phyloP scores from a whole-genome alignment of 2,329 filamentous ascomycete species.

The Calycina marina region DNA sequence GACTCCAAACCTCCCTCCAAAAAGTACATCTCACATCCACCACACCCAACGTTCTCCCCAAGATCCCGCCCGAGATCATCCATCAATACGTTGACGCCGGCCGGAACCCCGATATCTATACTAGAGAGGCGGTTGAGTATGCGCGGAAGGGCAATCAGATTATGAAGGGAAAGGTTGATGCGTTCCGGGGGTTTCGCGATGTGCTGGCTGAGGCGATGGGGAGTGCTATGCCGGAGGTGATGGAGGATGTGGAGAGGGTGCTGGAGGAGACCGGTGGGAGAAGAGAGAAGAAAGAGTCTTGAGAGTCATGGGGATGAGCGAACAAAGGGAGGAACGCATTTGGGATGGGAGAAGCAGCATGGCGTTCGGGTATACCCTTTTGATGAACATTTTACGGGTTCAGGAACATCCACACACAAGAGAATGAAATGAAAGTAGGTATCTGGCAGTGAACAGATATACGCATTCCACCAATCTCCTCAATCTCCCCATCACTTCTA shows the following conservation, averaged over 20 bases:
- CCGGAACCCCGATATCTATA: slow-evolving; percentile 62
- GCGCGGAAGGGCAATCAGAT: slow-evolving; percentile 52
- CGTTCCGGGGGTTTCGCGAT: slow-evolving; percentile 47
- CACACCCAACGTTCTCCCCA: slow-evolving; percentile 29
- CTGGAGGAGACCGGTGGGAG: slow-evolving; percentile 16
- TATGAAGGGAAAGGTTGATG: slow-evolving; percentile 47
- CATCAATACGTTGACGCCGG: slow-evolving; percentile 58
- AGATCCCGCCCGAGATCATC: slow-evolving; percentile 46
- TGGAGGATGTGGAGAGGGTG: slow-evolving; percentile 17
- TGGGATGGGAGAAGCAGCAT: background rate
- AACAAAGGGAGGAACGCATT: background rate
- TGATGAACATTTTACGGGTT: too few species aligned
- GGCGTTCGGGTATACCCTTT: slow-evolving; percentile 2
- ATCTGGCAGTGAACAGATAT: too few species aligned
- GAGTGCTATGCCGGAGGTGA: slow-evolving; percentile 19
- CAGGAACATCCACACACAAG: too few species aligned
- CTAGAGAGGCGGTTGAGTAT: slow-evolving; percentile 57
- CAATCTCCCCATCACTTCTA: background rate
- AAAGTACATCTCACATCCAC: slow-evolving; percentile 28
- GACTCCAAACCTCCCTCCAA: too few species aligned
- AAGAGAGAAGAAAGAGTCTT: slow-evolving; percentile 3
- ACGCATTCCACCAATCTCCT: background rate
- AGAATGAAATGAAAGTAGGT: too few species aligned
- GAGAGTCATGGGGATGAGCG: background rate
- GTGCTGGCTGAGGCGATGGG: slow-evolving; percentile 33